phyloP scores from a whole-genome alignment of 2,329 filamentous ascomycete genomes.

The Bipolaris victoriae region DNA sequence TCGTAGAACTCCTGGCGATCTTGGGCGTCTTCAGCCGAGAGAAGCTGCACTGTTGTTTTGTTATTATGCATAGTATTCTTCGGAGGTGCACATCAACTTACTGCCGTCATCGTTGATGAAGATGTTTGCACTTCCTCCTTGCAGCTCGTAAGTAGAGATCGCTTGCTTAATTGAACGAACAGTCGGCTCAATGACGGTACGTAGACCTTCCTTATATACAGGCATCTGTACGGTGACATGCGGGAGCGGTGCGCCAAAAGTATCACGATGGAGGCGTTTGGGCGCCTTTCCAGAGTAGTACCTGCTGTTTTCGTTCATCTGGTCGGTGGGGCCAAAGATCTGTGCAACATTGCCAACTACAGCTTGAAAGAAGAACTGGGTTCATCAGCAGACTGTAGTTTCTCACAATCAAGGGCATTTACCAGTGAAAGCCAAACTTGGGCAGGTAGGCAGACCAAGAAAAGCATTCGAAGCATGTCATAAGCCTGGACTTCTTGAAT shows the following conservation, averaged over 20 bases:
- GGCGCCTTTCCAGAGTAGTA: slow-evolving; percentile 72
- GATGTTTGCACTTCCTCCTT: slow-evolving; percentile 70
- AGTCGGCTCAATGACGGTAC: slow-evolving; percentile 75
- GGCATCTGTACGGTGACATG: slow-evolving; percentile 81
- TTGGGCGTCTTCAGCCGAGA: slow-evolving; percentile 55
- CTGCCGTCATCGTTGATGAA: slow-evolving; percentile 72
- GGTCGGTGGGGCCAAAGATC: slow-evolving; percentile 77
- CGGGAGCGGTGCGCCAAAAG: slow-evolving; percentile 62
- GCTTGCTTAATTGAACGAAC: slow-evolving; percentile 77
- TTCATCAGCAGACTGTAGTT: slow-evolving; percentile 5
- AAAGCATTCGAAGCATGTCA: slow-evolving; percentile 60
- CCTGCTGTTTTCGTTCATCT: slow-evolving; percentile 77
- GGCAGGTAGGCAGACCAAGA: slow-evolving; percentile 59
- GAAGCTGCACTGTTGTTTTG: slow-evolving; percentile 57
- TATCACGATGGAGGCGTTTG: slow-evolving; percentile 59
- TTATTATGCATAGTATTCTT: slow-evolving; percentile 2
- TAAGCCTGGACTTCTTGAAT: slow-evolving; percentile 62
- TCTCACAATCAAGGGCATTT: slow-evolving; percentile 18
- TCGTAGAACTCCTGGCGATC: slow-evolving; percentile 57
- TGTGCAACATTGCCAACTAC: slow-evolving; percentile 40
- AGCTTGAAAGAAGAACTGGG: slow-evolving; percentile 43
- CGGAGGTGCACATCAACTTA: slow-evolving; percentile 1
- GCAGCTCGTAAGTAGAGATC: slow-evolving; percentile 59
- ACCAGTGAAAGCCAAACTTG: slow-evolving; percentile 66
- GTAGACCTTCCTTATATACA: slow-evolving; percentile 84